Evolutionary conservation across 331 rosid genomes (phyloP), one percentile per base, ranked within the genome.

Genomic region (Cydonia oblonga): DNA sequence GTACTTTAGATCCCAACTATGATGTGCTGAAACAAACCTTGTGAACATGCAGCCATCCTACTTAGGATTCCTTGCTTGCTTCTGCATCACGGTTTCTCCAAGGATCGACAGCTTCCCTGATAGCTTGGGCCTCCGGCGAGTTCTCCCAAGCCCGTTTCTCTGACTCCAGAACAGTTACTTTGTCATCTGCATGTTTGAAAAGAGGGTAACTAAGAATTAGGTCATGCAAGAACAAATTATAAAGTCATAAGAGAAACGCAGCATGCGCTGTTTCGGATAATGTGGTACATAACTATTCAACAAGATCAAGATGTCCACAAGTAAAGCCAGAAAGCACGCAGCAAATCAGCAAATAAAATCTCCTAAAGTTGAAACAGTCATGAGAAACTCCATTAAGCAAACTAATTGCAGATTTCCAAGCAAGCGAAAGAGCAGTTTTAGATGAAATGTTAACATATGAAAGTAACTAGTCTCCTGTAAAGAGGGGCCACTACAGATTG

Each of bases 81-180:
- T 73, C 79, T 28, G 73, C 35, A 65, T 75, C 80, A 4, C 7
- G 72, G 9, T 75, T 72, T 79, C 83, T 87, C 97, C 96, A 93
- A 49, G 98, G 98, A 86, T 93, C 90, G 40, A 93, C 90, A 67
- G 98, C 92, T 35, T 90, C 90, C 84, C 86, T 88, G 8, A 84
- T 53, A 33, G 86, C 92, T 72, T 84, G 91, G 75, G 96, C 96
- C 63, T 89, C 97, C 0, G 93, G 88, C 5, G 97, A 90, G 77
- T 44, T 90, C 80, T 93, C 98, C 93, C 87, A 86, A 16, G 92
- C 88, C 26, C 82, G 87, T 76, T 86, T 93, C 78, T 90, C 98
- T 6, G 96, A 82, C 82, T 93, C 97, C 76, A 93, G 71, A 77
- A 86, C 90, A 22, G 97, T 89, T 81, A 93, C 98, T 79, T 93